phyloP scores from a whole-genome alignment of 257 asterid species.

The Osmanthus fragrans region DNA sequence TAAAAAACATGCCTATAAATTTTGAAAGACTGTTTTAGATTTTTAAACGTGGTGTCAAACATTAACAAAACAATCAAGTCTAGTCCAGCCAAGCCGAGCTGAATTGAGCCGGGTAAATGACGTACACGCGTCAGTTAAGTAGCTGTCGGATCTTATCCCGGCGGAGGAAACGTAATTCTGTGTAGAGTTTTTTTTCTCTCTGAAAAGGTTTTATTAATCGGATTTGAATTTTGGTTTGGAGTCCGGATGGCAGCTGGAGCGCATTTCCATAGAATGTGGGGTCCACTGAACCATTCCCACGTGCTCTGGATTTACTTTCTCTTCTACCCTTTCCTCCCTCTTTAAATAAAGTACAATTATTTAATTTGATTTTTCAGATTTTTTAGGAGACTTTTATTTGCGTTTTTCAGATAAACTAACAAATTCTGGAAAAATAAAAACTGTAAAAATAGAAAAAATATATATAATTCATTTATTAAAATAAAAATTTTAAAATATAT shows the following conservation, averaged over 20 bases:
- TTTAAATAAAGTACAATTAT: too few species aligned
- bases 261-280: neutral
- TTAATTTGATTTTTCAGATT: neutral
- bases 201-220: neutral
- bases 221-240: conserved; percentile 11
- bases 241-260: conserved; percentile 18
- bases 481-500: too few species aligned
- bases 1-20: too few species aligned
- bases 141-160: neutral
- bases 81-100: neutral
- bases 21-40: too few species aligned
- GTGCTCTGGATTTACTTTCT: conserved; percentile 8
- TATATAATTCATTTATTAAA: too few species aligned
- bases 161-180: neutral
- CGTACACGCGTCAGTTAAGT: neutral
- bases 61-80: neutral
- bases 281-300: neutral
- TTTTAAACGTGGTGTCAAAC: too few species aligned
- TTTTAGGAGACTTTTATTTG: too few species aligned
- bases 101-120: neutral
- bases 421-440: too few species aligned
- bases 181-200: neutral
- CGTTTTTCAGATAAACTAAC: too few species aligned
- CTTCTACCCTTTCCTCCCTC: neutral
- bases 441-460: too few species aligned